Evolutionary conservation across 306 rosid genomes (phyloP).

Genomic region (Inga oerstediana): DNA sequence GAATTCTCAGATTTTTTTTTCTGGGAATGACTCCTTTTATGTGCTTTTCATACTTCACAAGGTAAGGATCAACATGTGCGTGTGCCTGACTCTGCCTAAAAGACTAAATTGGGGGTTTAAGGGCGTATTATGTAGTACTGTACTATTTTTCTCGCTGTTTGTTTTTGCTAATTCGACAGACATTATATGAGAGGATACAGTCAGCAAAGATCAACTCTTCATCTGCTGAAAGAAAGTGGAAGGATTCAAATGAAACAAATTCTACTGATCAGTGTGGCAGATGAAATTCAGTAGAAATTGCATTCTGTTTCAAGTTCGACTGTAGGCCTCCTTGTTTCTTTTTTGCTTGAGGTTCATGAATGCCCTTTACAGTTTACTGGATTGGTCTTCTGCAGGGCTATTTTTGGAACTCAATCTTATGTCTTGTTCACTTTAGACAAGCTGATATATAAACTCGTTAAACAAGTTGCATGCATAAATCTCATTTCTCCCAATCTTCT

Average conservation of each 20-base stretch:
- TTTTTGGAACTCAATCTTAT: conserved; percentile 94
- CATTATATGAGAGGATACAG: conserved; percentile 84
- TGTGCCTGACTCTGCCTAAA: neutral
- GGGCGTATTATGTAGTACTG: neutral
- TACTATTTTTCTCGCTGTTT: conserved; percentile 17
- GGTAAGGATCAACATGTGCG: conserved; percentile 46
- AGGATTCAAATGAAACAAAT: conserved; percentile 68
- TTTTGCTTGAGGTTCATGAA: conserved; percentile 73
- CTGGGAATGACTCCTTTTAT: conserved; percentile 93
- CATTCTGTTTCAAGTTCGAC: conserved; percentile 22
- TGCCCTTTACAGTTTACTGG: conserved; percentile 93
- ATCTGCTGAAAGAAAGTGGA: conserved; percentile 90
- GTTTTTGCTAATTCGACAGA: conserved; percentile 53
- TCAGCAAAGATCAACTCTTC: conserved; percentile 93
- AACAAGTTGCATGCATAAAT: conserved; percentile 64
- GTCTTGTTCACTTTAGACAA: conserved; percentile 93
- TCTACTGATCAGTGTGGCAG: conserved; percentile 81
- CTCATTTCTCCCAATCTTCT: neutral
- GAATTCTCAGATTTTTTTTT: conserved; percentile 61
- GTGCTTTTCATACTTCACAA: conserved; percentile 94
- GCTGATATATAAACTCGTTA: conserved; percentile 91
- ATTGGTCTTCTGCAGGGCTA: conserved; percentile 95
- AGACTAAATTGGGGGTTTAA: conserved; percentile 15
- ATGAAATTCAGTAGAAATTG: conserved; percentile 39
- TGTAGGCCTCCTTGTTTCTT: neutral